phyloP scores from a whole-genome alignment of 768 basidiomycete species.

The Crepidotus variabilis region DNA sequence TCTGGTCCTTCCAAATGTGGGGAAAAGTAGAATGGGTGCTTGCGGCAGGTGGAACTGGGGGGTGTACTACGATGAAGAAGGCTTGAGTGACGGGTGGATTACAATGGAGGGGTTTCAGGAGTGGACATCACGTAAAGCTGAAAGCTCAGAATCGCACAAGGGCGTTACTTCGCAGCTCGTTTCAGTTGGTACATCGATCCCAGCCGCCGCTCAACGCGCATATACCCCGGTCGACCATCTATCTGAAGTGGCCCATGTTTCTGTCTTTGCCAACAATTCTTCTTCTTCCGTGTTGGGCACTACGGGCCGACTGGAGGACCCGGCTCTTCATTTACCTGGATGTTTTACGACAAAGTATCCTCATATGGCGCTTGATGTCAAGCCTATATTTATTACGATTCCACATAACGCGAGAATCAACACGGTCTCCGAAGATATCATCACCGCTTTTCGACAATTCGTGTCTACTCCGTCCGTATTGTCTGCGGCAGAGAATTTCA shows the following conservation, averaged over 20 bases:
- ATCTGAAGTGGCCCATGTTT: conserved; percentile 16
- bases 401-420: conserved; percentile 7
- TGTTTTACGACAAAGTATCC: conserved; percentile 20
- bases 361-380: conserved; percentile 11
- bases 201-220: not conserved
- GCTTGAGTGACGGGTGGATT: conserved; percentile 16
- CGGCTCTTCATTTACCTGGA: conserved; percentile 13
- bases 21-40: conserved; percentile 47
- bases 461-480: too few relatives aligned
- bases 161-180: conserved; percentile 33
- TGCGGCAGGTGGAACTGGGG: conserved; percentile 48
- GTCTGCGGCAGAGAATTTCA: too few relatives aligned
- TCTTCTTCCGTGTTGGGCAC: too few relatives aligned
- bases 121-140: conserved; percentile 26
- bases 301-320: too few relatives aligned
- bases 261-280: conserved; percentile 13
- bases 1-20: conserved; percentile 59
- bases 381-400: conserved; percentile 16
- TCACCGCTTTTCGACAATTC: conserved; percentile 10
- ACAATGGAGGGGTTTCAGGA: conserved; percentile 30
- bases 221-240: not conserved
- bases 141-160: conserved; percentile 17
- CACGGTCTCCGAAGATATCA: conserved; percentile 10
- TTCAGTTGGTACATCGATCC: conserved; percentile 15
- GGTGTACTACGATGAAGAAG: conserved; percentile 43